Evolutionary conservation across 2,329 filamentous ascomycete genomes (phyloP), one percentile per base, ranked within the genome.

Genomic region (Aspergillus tanneri): DNA sequence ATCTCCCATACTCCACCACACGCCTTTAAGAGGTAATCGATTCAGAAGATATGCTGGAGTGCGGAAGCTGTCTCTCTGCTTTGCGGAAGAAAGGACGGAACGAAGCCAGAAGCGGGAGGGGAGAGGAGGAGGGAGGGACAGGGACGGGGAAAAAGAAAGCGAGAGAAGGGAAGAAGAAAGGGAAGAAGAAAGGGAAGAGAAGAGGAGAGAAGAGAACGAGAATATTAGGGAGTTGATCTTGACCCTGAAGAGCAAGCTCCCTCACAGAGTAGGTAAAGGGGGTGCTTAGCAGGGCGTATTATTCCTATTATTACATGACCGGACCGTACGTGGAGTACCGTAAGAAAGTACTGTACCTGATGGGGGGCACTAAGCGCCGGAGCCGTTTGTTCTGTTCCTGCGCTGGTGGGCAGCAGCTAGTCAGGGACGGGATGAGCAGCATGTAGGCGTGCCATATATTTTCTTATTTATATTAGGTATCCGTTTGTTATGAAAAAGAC

Each of bases 81-180:
- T 34, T 43, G 76, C 72, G 76, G 72, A 75, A 68, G 68, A 72
- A 73, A 63, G 58, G 62, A 67, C 67, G 65, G 71, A 73, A 72
- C 68, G 59, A 41, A 47, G 37, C 37, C 30, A 40, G 47, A 30
- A 44, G 41, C 30, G 37, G 30, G 25, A 43, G 49, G 43, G 44
- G 43, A 37, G 43, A 45, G 43, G 46, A 36, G 41, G 23, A 28
- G 46, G 38, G 37, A 39, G 30, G 28, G 41, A 48, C 39, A 21
- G 43, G 36, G 24, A 43, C 35, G 40, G 40, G 32, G 40, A 49
- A 45, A 50, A 51, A 53, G 50, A 47, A 41, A 43, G 41, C 49
- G 44, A 28, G 39, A 49, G 25, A 42, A 43, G 41, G 47, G 52
- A 50, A 50, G 47, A 49, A 53, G 49, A 34, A 55, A 35, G 46